These are phyloP conservation scores for Dactylonectria estremocensis DNA, from an alignment of 2,329 filamentous ascomycete species.

Conservation along the genomic window DNA sequence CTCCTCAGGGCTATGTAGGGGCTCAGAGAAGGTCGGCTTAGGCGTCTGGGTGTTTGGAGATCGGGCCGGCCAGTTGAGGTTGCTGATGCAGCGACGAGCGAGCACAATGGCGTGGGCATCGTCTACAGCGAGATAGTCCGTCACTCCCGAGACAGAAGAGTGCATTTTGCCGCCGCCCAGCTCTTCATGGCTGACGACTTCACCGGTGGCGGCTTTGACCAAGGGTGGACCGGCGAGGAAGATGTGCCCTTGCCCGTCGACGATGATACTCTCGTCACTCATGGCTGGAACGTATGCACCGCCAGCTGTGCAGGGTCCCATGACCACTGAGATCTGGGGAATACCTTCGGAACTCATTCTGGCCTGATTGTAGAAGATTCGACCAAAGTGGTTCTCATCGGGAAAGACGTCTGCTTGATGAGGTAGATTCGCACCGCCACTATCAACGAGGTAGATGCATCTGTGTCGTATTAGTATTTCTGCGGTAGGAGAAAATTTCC, in stretches of 20 bases:
- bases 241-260: slow-evolving; percentile 95
- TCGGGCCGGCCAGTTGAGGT: slow-evolving; percentile 87
- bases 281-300: slow-evolving; percentile 97
- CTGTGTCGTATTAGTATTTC: slow-evolving; percentile 52
- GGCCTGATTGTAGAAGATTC: slow-evolving; percentile 98
- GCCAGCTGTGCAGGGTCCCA: slow-evolving; percentile 97
- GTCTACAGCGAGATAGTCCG: slow-evolving; percentile 94
- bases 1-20: slow-evolving; percentile 84
- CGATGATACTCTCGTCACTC: slow-evolving; percentile 98
- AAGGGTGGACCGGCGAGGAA: slow-evolving; percentile 95
- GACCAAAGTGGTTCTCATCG: slow-evolving; percentile 93
- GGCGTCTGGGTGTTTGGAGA: slow-evolving; percentile 56
- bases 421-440: slow-evolving; percentile 93
- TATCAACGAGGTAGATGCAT: slow-evolving; percentile 97
- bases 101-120: slow-evolving; percentile 93
- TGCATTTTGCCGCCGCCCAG: slow-evolving; percentile 93
- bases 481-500: neutral
- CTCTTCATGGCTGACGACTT: slow-evolving; percentile 91
- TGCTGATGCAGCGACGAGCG: slow-evolving; percentile 85
- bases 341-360: slow-evolving; percentile 91
- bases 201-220: slow-evolving; percentile 95
- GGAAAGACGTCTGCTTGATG: slow-evolving; percentile 97
- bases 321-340: slow-evolving; percentile 94
- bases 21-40: slow-evolving; percentile 74
- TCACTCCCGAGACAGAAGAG: slow-evolving; percentile 91